These are phyloP conservation scores for Cocos nucifera DNA, from an alignment of 176 grass and related monocot species.

Conservation along the genomic window DNA sequence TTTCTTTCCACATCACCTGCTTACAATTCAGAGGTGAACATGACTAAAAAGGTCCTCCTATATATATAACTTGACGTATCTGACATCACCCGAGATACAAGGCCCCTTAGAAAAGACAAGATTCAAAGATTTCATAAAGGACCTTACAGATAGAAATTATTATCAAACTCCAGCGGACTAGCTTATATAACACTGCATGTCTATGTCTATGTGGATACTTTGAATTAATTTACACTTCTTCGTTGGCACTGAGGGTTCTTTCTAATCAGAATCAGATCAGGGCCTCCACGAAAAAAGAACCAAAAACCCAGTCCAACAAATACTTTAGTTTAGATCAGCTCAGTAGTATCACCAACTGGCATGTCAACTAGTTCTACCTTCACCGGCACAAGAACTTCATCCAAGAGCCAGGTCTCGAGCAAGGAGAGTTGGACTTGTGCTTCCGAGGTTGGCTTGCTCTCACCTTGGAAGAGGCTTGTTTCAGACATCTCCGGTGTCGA, in stretches of 20 bases:
- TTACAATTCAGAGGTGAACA: too few relatives aligned
- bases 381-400: constrained; percentile 51
- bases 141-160: constrained; percentile 22
- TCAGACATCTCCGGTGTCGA: constrained; percentile 28
- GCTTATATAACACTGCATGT: constrained; percentile 13
- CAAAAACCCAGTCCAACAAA: constrained; percentile 9
- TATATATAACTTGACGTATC: too few relatives aligned
- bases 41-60: too few relatives aligned
- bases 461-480: constrained; percentile 3
- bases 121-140: not conserved
- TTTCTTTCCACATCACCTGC: too few relatives aligned
- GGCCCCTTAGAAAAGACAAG: too few relatives aligned
- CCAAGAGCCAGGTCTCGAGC: constrained; percentile 87
- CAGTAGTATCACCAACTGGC: constrained; percentile 56
- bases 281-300: constrained; percentile 12
- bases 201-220: constrained; percentile 16
- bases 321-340: constrained; percentile 44
- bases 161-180: constrained; percentile 7
- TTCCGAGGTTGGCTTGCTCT: not conserved
- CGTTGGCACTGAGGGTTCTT: constrained; percentile 20
- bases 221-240: constrained; percentile 43
- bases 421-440: constrained; percentile 41
- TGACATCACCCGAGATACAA: too few relatives aligned
- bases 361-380: constrained; percentile 49
- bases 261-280: constrained; percentile 14